phyloP scores from a whole-genome alignment of 2,329 filamentous ascomycete genomes.

The Apiospora koreana region DNA sequence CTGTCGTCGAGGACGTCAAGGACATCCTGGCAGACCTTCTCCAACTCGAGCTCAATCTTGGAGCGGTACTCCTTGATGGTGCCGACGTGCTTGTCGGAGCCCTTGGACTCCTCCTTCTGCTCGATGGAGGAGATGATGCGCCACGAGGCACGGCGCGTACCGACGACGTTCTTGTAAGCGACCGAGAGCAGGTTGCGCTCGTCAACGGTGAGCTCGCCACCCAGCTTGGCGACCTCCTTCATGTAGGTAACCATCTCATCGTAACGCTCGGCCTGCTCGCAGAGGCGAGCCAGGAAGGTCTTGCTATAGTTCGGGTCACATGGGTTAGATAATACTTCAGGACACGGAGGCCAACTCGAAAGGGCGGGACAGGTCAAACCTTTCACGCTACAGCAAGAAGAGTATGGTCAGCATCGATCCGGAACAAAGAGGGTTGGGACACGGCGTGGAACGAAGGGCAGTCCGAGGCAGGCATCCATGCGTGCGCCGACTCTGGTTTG shows the following conservation, averaged over 20 bases:
- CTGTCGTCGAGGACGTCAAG: constrained; percentile 91
- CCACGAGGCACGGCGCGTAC: constrained; percentile 97
- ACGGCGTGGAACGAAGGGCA: not conserved
- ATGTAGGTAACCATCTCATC: constrained; percentile 99
- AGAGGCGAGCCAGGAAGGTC: constrained; percentile 99
- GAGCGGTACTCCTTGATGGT: constrained; percentile 97
- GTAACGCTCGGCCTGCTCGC: constrained; percentile 99
- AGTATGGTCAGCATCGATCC: constrained; percentile 25
- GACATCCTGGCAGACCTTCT: constrained; percentile 97
- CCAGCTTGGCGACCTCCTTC: constrained; percentile 97
- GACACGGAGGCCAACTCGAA: not conserved
- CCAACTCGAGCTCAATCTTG: constrained; percentile 97
- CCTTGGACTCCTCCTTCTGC: constrained; percentile 99
- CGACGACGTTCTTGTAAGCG: constrained; percentile 99
- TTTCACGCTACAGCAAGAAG: constrained; percentile 62
- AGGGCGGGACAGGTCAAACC: constrained; percentile 48
- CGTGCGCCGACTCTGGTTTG: not conserved
- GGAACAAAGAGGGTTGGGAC: not conserved
- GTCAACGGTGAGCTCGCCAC: constrained; percentile 83
- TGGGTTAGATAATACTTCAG: constrained; percentile 16
- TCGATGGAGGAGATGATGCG: constrained; percentile 99
- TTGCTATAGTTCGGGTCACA: constrained; percentile 64
- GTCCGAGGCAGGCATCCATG: not conserved
- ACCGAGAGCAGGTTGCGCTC: constrained; percentile 99
- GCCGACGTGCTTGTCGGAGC: constrained; percentile 88